phyloP scores from a whole-genome alignment of 1,139 yeast genomes.

The Zygotorulaspora mrakii region DNA sequence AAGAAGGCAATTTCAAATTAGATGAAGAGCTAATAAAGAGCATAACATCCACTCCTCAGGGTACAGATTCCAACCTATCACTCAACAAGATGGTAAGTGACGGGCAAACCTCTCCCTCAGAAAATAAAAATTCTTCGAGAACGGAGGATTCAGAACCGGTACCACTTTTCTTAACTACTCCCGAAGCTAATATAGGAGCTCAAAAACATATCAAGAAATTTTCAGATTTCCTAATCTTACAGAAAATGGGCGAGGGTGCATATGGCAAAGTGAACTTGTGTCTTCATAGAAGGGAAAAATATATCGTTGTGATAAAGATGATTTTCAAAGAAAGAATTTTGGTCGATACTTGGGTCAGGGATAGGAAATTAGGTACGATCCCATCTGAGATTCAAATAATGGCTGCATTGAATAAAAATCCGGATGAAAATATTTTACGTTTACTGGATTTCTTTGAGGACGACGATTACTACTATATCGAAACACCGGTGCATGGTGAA shows the following conservation, averaged over 20 bases:
- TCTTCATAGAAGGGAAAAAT: conserved; percentile 51
- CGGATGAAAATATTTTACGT: conserved; percentile 83
- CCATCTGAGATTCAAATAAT: conserved; percentile 93
- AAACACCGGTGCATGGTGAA: conserved; percentile 86
- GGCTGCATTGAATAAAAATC: conserved; percentile 68
- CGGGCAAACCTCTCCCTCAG: conserved; percentile 4
- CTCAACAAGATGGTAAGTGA: conserved; percentile 7
- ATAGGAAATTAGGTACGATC: conserved; percentile 82
- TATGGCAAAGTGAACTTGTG: conserved; percentile 90
- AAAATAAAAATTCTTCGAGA: too few relatives aligned
- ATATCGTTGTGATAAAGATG: conserved; percentile 76
- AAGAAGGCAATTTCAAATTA: conserved; percentile 31
- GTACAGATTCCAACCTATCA: conserved; percentile 15
- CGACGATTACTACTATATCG: conserved; percentile 79
- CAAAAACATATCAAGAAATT: conserved; percentile 63
- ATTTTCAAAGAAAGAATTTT: conserved; percentile 87
- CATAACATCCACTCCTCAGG: conserved; percentile 25
- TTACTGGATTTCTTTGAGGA: conserved; percentile 91
- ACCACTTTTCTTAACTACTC: conserved; percentile 20
- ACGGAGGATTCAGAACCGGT: conserved; percentile 7
- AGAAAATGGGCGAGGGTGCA: conserved; percentile 93
- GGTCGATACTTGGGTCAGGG: conserved; percentile 97
- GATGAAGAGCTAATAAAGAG: conserved; percentile 30
- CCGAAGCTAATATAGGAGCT: conserved; percentile 45
- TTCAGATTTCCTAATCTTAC: conserved; percentile 63